Evolutionary conservation across 2,329 filamentous ascomycete genomes (phyloP).

Genomic region (Nothopassalora personata): DNA sequence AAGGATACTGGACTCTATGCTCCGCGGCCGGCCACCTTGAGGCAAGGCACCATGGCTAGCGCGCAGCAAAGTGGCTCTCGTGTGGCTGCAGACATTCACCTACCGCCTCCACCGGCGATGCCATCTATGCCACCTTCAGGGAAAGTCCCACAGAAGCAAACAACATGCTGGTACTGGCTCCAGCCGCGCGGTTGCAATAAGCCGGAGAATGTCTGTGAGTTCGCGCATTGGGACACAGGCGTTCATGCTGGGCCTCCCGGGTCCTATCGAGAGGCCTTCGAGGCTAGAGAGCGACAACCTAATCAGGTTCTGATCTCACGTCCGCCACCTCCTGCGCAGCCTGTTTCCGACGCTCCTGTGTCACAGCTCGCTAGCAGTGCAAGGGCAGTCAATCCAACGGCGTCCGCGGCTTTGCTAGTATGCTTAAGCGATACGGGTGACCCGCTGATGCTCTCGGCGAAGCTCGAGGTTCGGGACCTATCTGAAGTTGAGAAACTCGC

Average conservation of each 20-base stretch:
- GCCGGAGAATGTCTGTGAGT: conserved; percentile 10
- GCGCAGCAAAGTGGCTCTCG: background rate
- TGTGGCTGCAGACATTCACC: background rate
- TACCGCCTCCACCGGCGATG: background rate
- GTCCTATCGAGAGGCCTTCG: background rate
- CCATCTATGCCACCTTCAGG: background rate
- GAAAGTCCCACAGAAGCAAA: background rate
- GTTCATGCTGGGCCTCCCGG: conserved; percentile 13
- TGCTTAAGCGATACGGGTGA: background rate
- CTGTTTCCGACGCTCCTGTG: background rate
- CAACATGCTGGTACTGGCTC: conserved; percentile 23
- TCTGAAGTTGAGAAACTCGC: conserved; percentile 2
- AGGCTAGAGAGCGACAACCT: background rate
- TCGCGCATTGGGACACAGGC: conserved; percentile 21
- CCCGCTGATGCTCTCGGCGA: background rate
- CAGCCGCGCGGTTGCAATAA: conserved; percentile 9
- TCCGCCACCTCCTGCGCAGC: background rate
- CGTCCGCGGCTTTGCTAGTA: background rate
- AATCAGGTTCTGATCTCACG: background rate
- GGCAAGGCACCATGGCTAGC: background rate
- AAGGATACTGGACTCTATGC: conserved; percentile 14
- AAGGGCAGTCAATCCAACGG: conserved; percentile 10
- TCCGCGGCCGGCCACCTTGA: conserved; percentile 3
- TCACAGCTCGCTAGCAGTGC: background rate
- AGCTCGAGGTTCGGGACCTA: conserved; percentile 5